Percentiles rank a stretch among this genome's conserved stretches.
phyloP scores from a whole-genome alignment of 768 basidiomycete species.

The Asterophora parasitica region DNA sequence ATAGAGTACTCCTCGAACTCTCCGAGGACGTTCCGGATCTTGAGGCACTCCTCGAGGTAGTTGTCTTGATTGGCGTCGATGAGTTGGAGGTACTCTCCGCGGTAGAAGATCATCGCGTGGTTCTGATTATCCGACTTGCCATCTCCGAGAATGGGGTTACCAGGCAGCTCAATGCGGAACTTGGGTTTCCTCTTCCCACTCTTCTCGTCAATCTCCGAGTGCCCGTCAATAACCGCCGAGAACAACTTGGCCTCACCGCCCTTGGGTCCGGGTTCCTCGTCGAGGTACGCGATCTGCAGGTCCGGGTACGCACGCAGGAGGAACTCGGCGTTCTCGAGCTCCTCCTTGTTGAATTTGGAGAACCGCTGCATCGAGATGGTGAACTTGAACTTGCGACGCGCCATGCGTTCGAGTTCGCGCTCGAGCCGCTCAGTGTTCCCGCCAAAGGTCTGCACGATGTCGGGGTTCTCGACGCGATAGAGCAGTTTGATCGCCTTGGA shows the following conservation, averaged over 20 bases:
- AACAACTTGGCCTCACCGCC: constrained; percentile 87
- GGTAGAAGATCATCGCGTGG: constrained; percentile 98
- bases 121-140: constrained; percentile 99
- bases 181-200: constrained; percentile 91
- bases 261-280: constrained; percentile 89
- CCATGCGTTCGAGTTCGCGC: constrained; percentile 94
- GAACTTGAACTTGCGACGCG: constrained; percentile 97
- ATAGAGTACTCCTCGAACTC: constrained; percentile 95
- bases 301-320: constrained; percentile 96
- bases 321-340: constrained; percentile 98
- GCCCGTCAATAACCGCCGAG: constrained; percentile 93
- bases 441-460: constrained; percentile 92
- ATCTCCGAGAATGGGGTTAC: constrained; percentile 98
- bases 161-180: constrained; percentile 95
- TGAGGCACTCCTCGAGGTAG: constrained; percentile 97
- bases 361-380: constrained; percentile 98
- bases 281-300: constrained; percentile 95
- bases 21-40: constrained; percentile 95
- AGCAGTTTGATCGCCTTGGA: constrained; percentile 99
- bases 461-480: constrained; percentile 98
- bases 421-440: constrained; percentile 96
- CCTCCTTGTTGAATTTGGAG: constrained; percentile 99
- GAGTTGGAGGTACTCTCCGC: constrained; percentile 97
- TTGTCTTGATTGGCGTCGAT: constrained; percentile 99
- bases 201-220: constrained; percentile 89